Percentiles rank a stretch among this genome's conserved stretches.
Conservation (phyloP, 805 yeast genomes). For the Zygosaccharomyces pseudorouxii region DNA sequence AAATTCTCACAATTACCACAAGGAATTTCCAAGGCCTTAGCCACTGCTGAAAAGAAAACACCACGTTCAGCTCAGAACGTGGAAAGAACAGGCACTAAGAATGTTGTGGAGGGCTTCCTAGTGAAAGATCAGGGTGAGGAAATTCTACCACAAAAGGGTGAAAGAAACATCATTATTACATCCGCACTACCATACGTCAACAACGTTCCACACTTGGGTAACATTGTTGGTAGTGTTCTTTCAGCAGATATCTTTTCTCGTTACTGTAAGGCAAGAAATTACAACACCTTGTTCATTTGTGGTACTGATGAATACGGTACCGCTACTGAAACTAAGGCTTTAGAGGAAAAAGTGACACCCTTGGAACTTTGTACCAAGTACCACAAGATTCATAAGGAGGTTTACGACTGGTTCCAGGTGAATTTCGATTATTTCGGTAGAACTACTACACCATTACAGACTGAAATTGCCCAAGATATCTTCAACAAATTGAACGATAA, state of each 20-base stretch:
- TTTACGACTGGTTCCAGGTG: constrained; percentile 95
- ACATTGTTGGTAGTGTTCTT: constrained; percentile 90
- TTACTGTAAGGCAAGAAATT: constrained; percentile 82
- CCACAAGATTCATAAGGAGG: constrained; percentile 77
- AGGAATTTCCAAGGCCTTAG: constrained; percentile 43
- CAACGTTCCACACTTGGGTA: constrained; percentile 97
- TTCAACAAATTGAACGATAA: constrained; percentile 72
- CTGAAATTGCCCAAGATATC: constrained; percentile 92
- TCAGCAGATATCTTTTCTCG: constrained; percentile 93
- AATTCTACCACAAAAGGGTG: constrained; percentile 62
- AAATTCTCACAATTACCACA: constrained; percentile 27
- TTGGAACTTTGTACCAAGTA: constrained; percentile 86
- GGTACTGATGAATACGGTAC: constrained; percentile 99
- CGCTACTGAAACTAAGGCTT: constrained; percentile 97
- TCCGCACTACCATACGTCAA: constrained; percentile 98
- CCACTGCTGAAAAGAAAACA: constrained; percentile 40
- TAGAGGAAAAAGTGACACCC: constrained; percentile 90
- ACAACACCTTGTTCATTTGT: constrained; percentile 80
- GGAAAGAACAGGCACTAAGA: constrained; percentile 40
- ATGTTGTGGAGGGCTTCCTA: constrained; percentile 25
- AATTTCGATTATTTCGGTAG: constrained; percentile 95
- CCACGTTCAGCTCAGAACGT: constrained; percentile 30
- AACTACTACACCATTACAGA: constrained; percentile 87
- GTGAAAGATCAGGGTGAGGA: constrained; percentile 33
- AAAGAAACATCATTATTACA: constrained; percentile 81